Evolutionary conservation across 73 alveolate species (phyloP), one percentile per base, ranked within the genome.

Genomic region (Paraurostyla sp.): DNA sequence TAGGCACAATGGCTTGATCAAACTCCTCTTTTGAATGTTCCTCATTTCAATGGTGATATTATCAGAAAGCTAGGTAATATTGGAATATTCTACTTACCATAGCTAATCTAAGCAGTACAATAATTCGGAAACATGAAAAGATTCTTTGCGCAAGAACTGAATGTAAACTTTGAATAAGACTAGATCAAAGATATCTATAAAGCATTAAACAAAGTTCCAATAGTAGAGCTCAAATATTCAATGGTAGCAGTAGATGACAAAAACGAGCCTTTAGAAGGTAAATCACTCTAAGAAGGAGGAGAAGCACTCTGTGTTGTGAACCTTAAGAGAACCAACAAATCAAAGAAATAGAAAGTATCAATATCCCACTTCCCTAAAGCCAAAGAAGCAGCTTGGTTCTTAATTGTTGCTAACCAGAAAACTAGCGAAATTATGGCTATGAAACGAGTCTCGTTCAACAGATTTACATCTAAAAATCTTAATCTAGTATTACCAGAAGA

Each of bases 1-100:
- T 97, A 97, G 92, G 99, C 99, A 0, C 63, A 94, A 18, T 97
- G 99, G 99, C 88, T 86, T 75, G 95, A 95, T 87, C 95, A 96
- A 52, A 87, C 97, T 62, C 90, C 97, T 9, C 75, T 97, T 41
- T 75, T 76, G 89, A 92, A 94, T 56, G 50, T 95, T 25, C 99
- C 99, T 52, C 94, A 91, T 51, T 92, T 96, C 57, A 85, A 57
- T 38, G 90, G 93, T 22, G 63, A 85, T 2, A 90, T 92, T 6
- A 85, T 95, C 76, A 71, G 84, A 49, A 94, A 92, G 80, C 92
- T 96, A 0, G 49, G 81, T 50, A 71, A 89, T 52, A 88, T 43
- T 33, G 98, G 97, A 13, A 85, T 93, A 58, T 76, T 63, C 43
- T 83, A 87, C 73, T 94, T 95, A 54, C 95, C 93, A 33, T 85